phyloP scores from a whole-genome alignment of 257 asterid species.

The Nicotiana attenuata region DNA sequence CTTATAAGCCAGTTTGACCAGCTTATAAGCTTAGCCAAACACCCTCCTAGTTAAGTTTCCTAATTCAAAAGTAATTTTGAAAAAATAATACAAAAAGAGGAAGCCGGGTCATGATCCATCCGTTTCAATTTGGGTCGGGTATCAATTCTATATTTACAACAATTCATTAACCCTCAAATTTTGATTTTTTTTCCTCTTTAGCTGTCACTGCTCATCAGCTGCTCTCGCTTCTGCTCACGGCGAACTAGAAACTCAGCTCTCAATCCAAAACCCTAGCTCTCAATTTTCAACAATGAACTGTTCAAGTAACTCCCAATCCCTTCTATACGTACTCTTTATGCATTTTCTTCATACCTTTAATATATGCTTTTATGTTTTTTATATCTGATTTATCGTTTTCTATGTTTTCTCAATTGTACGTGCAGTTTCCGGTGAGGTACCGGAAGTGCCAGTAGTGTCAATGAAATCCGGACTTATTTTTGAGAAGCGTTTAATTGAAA shows the following conservation, averaged over 20 bases:
- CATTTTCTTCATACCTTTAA: neutral
- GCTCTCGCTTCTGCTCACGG: constrained; percentile 10
- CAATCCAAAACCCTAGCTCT: neutral
- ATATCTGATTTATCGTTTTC: constrained; percentile 17
- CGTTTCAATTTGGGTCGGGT: neutral
- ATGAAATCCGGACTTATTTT: constrained; percentile 68
- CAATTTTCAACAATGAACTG: constrained; percentile 49
- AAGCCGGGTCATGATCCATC: neutral
- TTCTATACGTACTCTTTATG: neutral
- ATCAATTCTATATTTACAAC: constrained; percentile 1
- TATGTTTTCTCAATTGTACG: neutral
- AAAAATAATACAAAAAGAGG: neutral
- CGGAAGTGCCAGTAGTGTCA: constrained; percentile 92
- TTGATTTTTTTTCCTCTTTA: neutral
- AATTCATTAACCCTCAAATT: constrained; percentile 8
- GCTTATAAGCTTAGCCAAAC: no score
- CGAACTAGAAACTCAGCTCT: neutral
- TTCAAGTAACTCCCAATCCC: constrained; percentile 49
- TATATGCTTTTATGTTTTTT: neutral
- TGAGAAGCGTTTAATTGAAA: constrained; percentile 88
- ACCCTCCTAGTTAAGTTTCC: no score
- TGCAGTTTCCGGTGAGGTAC: constrained; percentile 98
- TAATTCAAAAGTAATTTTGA: no score
- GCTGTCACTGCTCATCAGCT: neutral
- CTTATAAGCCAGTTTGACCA: no score